A percentile compares a stretch with the other conserved stretches of the same genome.
phyloP scores from a whole-genome alignment of 2,329 filamentous ascomycete genomes.

The Ophiostoma novo-ulmi region DNA sequence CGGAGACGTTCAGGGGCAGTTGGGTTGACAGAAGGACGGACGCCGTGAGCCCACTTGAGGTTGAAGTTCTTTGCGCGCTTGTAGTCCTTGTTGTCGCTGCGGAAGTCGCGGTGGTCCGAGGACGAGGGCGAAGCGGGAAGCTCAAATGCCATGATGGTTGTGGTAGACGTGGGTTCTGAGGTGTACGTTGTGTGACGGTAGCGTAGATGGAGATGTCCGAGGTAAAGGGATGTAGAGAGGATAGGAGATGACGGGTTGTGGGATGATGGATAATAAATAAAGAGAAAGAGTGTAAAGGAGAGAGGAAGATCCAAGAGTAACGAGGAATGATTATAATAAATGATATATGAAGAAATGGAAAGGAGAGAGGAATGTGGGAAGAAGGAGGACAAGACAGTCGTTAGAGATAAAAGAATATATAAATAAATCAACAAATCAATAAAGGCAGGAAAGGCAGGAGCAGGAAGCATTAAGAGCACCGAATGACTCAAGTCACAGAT shows the following conservation, averaged over 20 bases:
- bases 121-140: constrained; percentile 23
- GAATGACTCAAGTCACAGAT: constrained; percentile 4
- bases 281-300: background rate
- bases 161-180: background rate
- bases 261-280: background rate
- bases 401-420: background rate
- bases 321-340: background rate
- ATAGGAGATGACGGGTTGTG: background rate
- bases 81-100: constrained; percentile 40
- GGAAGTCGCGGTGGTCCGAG: constrained; percentile 39
- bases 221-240: background rate
- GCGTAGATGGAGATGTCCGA: background rate
- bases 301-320: background rate
- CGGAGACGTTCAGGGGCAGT: constrained; percentile 27
- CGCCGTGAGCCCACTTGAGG: constrained; percentile 42
- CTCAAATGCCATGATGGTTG: constrained; percentile 22
- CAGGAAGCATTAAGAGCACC: constrained; percentile 9
- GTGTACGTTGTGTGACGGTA: background rate
- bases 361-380: background rate
- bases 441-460: background rate
- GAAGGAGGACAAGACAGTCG: background rate
- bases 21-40: constrained; percentile 28
- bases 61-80: constrained; percentile 42
- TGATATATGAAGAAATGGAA: no score
- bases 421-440: background rate